These are phyloP conservation scores for Erigeron philadelphicus DNA, from an alignment of 140 eudicot species.

Conservation along the genomic window DNA sequence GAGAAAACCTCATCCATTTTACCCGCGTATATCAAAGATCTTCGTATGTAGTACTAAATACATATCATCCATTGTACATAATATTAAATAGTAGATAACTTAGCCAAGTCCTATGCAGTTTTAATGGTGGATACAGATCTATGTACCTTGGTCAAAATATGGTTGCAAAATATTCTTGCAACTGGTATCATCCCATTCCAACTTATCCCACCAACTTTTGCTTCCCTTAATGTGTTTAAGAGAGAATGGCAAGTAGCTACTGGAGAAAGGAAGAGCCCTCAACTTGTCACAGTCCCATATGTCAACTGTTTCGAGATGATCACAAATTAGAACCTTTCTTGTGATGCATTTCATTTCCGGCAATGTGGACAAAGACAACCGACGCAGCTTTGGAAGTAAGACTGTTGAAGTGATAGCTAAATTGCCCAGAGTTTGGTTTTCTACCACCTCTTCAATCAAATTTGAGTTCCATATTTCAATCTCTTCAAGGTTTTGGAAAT, in stretches of 20 bases:
- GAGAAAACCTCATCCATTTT: too few species aligned
- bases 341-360: conserved; percentile 37
- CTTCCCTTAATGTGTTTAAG: conserved; percentile 34
- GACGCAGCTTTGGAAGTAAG: conserved; percentile 37
- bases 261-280: conserved; percentile 39
- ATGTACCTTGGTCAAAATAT: conserved; percentile 26
- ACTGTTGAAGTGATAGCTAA: background rate
- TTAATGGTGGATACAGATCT: background rate
- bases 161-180: conserved; percentile 38
- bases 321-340: conserved; percentile 28
- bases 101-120: background rate
- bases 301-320: conserved; percentile 35
- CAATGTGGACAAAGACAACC: conserved; percentile 30
- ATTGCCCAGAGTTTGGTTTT: conserved; percentile 21
- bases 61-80: background rate
- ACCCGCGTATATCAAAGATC: background rate
- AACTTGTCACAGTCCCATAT: conserved; percentile 38
- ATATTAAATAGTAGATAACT: background rate
- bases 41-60: background rate
- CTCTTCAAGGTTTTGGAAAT: conserved; percentile 37
- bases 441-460: conserved; percentile 32
- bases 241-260: conserved; percentile 31
- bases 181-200: conserved; percentile 37
- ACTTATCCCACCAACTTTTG: conserved; percentile 40
- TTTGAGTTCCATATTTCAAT: conserved; percentile 35